phyloP scores from a whole-genome alignment of 768 basidiomycete genomes.

The Cystobasidium onofrii region DNA sequence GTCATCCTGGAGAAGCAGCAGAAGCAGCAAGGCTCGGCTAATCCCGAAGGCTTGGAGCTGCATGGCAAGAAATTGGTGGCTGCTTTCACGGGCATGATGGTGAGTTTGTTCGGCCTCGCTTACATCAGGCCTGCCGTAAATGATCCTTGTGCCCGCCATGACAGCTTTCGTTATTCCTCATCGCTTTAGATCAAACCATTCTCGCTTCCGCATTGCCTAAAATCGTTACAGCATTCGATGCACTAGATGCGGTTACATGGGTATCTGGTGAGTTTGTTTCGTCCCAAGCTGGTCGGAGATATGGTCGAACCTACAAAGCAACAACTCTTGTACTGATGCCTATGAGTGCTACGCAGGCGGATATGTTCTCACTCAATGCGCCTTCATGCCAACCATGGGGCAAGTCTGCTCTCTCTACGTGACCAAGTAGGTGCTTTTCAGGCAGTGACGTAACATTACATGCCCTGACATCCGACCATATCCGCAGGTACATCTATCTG shows the following conservation, averaged over 20 bases:
- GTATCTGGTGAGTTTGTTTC: conserved; percentile 7
- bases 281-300: too few relatives aligned
- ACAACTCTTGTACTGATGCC: too few relatives aligned
- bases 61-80: conserved; percentile 13
- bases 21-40: neutral
- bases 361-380: conserved; percentile 19
- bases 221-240: conserved; percentile 16
- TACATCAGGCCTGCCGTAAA: too few relatives aligned
- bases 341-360: neutral
- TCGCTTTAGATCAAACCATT: conserved; percentile 28
- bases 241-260: conserved; percentile 17
- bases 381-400: conserved; percentile 25
- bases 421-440: neutral
- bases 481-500: conserved; percentile 1
- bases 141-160: too few relatives aligned
- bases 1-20: neutral
- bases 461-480: too few relatives aligned
- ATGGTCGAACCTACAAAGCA: too few relatives aligned
- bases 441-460: too few relatives aligned
- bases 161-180: conserved; percentile 20
- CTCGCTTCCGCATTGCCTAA: conserved; percentile 25
- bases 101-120: too few relatives aligned
- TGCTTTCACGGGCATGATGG: conserved; percentile 23
- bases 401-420: conserved; percentile 25
- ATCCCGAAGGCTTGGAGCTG: neutral